Conservation (phyloP, 441 rosid species). For the Aleurites moluccanus region DNA sequence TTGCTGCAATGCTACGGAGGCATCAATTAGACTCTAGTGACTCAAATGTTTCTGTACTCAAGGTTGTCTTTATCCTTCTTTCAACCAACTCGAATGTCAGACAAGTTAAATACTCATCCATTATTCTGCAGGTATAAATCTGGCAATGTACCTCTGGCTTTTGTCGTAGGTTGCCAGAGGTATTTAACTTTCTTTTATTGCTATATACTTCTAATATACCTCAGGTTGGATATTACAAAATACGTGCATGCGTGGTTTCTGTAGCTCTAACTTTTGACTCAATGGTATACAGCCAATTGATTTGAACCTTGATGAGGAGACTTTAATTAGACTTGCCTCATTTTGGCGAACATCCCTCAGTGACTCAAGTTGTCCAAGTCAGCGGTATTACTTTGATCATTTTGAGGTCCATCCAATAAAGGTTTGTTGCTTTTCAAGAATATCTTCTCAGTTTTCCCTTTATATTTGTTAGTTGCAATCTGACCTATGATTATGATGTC, state of each 20-base stretch:
- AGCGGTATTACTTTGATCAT: constrained; percentile 85
- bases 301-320: constrained; percentile 91
- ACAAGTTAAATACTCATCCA: constrained; percentile 77
- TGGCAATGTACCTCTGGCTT: constrained; percentile 13
- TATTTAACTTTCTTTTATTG: constrained; percentile 14
- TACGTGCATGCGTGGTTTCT: constrained; percentile 16
- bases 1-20: constrained; percentile 87
- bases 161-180: not conserved
- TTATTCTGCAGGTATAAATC: constrained; percentile 73
- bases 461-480: constrained; percentile 15
- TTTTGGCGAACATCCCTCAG: constrained; percentile 92
- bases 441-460: constrained; percentile 5
- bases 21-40: constrained; percentile 54
- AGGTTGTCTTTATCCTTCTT: constrained; percentile 56
- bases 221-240: not conserved
- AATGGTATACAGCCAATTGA: constrained; percentile 65
- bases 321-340: constrained; percentile 79
- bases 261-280: constrained; percentile 32
- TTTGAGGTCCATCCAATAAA: constrained; percentile 96
- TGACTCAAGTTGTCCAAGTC: constrained; percentile 62
- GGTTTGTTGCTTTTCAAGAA: constrained; percentile 45
- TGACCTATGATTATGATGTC: constrained; percentile 23
- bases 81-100: constrained; percentile 66
- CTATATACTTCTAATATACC: constrained; percentile 16
- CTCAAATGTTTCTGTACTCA: constrained; percentile 53